phyloP scores from a whole-genome alignment of 768 basidiomycete species.

The Trametes elegans region DNA sequence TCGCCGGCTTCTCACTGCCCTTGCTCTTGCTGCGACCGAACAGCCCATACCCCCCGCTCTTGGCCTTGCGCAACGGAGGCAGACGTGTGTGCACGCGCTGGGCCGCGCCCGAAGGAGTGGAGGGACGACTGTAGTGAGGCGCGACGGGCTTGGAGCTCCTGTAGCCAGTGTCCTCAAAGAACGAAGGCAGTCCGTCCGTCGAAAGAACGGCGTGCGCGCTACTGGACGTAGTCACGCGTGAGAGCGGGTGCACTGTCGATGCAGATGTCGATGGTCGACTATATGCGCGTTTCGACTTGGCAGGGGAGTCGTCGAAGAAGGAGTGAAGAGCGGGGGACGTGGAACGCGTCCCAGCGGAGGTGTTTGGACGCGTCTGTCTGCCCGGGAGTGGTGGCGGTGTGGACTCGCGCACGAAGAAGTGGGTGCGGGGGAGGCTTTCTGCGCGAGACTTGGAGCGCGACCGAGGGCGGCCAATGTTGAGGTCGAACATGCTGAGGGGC shows the following conservation, averaged over 20 bases:
- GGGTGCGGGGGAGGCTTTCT: constrained; percentile 10
- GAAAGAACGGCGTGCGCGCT: neutral
- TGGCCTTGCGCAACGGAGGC: constrained; percentile 19
- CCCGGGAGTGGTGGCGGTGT: constrained; percentile 4
- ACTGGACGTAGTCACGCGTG: constrained; percentile 1
- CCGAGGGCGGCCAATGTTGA: constrained; percentile 9
- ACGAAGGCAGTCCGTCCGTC: constrained; percentile 11
- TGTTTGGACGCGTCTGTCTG: constrained; percentile 5
- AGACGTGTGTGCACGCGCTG: constrained; percentile 19
- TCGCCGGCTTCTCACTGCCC: neutral
- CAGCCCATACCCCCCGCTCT: constrained; percentile 14
- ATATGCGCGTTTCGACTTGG: constrained; percentile 8
- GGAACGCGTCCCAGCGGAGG: constrained; percentile 3
- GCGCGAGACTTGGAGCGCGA: constrained; percentile 14
- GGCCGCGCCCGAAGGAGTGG: constrained; percentile 1
- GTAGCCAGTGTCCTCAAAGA: constrained; percentile 21
- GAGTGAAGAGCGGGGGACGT: constrained; percentile 9
- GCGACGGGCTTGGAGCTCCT: neutral
- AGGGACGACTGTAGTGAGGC: constrained; percentile 20
- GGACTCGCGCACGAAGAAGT: constrained; percentile 16
- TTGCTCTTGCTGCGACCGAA: neutral
- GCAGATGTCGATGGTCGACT: constrained; percentile 14
- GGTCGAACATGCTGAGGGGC: constrained; percentile 14
- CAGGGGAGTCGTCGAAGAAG: constrained; percentile 20
- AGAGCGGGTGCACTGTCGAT: constrained; percentile 4